A percentile compares a stretch with the other conserved stretches of the same genome.
Evolutionary conservation across 1,284 basidiomycete genomes (phyloP).

Genomic region (Mrakiaceae sp.): DNA sequence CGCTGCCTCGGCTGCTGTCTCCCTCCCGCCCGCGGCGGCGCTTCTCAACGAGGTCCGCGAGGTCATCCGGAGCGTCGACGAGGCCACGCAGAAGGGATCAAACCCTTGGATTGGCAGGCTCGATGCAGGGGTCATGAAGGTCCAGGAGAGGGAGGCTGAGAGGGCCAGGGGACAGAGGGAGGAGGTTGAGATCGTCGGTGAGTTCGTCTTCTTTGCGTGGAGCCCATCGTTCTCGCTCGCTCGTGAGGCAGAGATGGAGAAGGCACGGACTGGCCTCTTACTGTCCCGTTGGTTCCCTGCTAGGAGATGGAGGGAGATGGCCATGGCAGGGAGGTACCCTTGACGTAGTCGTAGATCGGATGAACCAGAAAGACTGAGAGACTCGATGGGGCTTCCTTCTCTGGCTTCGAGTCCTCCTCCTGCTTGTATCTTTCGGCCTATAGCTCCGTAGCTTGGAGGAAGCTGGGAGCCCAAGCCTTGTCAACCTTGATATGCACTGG

Average conservation of each 20-base stretch:
- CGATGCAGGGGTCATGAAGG: background rate
- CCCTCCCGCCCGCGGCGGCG: background rate
- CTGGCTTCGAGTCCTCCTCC: background rate
- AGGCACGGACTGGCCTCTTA: too few species aligned
- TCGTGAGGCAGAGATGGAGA: too few species aligned
- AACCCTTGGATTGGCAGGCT: background rate
- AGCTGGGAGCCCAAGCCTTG: too few species aligned
- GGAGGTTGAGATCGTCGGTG: slow-evolving; percentile 10
- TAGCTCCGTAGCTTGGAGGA: background rate
- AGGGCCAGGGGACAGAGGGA: background rate
- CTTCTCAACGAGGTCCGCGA: background rate
- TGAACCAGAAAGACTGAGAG: too few species aligned
- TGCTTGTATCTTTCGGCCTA: background rate
- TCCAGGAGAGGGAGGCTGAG: background rate
- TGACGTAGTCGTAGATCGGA: too few species aligned
- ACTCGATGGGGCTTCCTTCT: too few species aligned
- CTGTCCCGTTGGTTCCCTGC: too few species aligned
- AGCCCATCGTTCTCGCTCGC: too few species aligned
- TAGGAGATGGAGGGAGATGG: too few species aligned
- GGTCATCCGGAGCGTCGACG: background rate
- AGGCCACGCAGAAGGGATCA: background rate
- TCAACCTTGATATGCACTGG: too few species aligned
- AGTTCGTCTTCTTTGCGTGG: background rate
- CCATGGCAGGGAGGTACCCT: too few species aligned
- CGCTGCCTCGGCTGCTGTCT: background rate